These are phyloP conservation scores for Bryopsis sp. DNA, from an alignment of 139 green algal species.

Conservation along the genomic window DNA sequence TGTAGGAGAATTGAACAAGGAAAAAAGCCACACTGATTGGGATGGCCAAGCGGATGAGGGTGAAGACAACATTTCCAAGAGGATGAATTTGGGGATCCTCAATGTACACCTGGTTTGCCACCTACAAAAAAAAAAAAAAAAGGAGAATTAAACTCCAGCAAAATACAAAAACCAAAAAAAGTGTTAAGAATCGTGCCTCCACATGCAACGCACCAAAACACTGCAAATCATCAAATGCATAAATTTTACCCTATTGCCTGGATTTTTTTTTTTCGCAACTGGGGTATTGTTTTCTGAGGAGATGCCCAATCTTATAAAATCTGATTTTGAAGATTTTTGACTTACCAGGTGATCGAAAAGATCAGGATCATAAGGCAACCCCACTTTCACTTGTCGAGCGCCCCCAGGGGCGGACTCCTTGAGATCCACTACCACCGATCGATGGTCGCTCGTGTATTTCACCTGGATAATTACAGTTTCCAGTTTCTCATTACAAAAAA, in stretches of 20 bases:
- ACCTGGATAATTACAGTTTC: conserved; percentile 8
- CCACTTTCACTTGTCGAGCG: conserved; percentile 22
- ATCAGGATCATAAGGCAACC: conserved; percentile 50
- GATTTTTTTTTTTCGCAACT: too few species aligned
- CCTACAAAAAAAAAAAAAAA: conserved; percentile 1
- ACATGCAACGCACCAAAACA: background rate
- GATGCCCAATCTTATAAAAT: too few species aligned
- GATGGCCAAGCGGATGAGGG: conserved; percentile 30
- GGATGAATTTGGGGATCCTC: conserved; percentile 5
- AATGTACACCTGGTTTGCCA: conserved; percentile 39
- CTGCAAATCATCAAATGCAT: background rate
- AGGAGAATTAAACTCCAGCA: background rate
- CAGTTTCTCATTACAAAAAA: background rate
- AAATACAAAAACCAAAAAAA: conserved; percentile 7
- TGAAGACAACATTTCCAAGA: background rate
- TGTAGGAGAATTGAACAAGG: conserved; percentile 16
- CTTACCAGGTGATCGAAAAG: conserved; percentile 54
- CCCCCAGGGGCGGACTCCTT: conserved; percentile 47
- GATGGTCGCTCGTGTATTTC: conserved; percentile 20
- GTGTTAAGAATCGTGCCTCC: background rate
- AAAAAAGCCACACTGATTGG: conserved; percentile 13
- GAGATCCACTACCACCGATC: conserved; percentile 36
- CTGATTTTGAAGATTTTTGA: too few species aligned
- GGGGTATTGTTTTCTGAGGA: too few species aligned
- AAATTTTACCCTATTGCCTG: too few species aligned